Percentiles rank a stretch among this genome's conserved stretches.
These are phyloP conservation scores for Macrocybe gigantea DNA, from an alignment of 768 basidiomycete species.

Conservation along the genomic window DNA sequence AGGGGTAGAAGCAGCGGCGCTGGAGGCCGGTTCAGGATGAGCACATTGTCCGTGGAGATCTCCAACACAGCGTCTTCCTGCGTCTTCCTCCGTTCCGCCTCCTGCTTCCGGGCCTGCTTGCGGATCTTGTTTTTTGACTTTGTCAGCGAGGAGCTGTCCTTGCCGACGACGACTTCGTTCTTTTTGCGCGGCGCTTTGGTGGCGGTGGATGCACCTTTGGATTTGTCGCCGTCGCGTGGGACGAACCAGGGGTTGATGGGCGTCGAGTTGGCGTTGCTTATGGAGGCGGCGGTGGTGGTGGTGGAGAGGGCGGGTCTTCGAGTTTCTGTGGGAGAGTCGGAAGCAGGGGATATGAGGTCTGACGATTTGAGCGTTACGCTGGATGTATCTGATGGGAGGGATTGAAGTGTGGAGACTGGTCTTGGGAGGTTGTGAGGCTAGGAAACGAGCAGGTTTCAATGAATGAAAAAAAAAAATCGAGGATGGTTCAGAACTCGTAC, in stretches of 20 bases:
- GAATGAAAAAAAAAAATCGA: background rate
- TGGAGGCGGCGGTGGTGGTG: constrained; percentile 1
- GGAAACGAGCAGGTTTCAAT: background rate
- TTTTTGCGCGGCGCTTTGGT: constrained; percentile 56
- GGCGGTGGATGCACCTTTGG: background rate
- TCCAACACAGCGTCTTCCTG: constrained; percentile 77
- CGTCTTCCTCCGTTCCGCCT: constrained; percentile 51
- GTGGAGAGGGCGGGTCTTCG: constrained; percentile 7
- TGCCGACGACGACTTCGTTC: constrained; percentile 69
- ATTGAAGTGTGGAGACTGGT: constrained; percentile 13
- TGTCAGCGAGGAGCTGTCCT: constrained; percentile 49
- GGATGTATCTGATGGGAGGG: constrained; percentile 49
- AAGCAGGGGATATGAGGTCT: constrained; percentile 37
- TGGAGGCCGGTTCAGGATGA: constrained; percentile 34
- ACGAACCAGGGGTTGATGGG: constrained; percentile 79
- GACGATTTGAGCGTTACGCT: constrained; percentile 66
- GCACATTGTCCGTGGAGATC: constrained; percentile 54
- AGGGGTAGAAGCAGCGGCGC: constrained; percentile 16
- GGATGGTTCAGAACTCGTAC: constrained; percentile 15
- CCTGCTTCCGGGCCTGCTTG: constrained; percentile 53
- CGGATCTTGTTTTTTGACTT: constrained; percentile 75
- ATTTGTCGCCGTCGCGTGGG: constrained; percentile 20
- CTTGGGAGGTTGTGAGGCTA: constrained; percentile 12
- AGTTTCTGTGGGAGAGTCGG: constrained; percentile 16
- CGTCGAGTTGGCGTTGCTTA: too few relatives aligned